Evolutionary conservation across 129 eudicot species (phyloP).

Genomic region (Artemisia annua): DNA sequence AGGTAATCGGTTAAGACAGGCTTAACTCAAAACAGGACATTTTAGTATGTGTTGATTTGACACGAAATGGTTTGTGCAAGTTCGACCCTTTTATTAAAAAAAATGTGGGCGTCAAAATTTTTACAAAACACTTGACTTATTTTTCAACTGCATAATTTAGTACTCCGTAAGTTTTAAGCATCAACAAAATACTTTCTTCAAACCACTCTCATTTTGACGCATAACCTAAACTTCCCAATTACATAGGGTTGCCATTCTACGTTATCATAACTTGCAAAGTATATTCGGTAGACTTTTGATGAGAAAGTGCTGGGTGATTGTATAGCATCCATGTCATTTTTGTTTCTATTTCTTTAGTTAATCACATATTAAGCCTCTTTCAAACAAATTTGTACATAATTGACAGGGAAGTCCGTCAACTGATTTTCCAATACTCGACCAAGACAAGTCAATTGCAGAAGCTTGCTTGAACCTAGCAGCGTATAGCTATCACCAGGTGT

Average conservation of each 20-base stretch:
- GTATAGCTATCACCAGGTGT: slow-evolving; percentile 17
- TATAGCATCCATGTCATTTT: background rate
- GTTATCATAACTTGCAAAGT: no score
- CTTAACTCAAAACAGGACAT: no score
- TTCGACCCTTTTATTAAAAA: no score
- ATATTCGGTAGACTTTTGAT: background rate
- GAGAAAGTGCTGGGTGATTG: background rate
- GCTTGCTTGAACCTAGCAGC: slow-evolving; percentile 48
- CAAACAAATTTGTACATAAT: slow-evolving; percentile 12
- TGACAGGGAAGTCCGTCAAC: slow-evolving; percentile 29
- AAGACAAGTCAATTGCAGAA: slow-evolving; percentile 51
- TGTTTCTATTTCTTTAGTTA: background rate
- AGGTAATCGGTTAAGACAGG: background rate
- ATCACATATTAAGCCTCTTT: background rate
- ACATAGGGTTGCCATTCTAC: background rate
- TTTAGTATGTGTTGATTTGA: no score
- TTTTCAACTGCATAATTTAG: no score
- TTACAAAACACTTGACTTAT: no score
- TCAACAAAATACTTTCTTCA: no score
- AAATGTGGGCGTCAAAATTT: no score
- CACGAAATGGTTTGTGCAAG: no score
- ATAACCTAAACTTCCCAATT: no score
- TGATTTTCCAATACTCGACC: slow-evolving; percentile 41
- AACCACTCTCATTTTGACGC: no score
- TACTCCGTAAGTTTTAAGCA: no score